Base-by-base conservation (phyloP, 2,329 filamentous ascomycete species). In the Colletotrichum gigasporum region DNA sequence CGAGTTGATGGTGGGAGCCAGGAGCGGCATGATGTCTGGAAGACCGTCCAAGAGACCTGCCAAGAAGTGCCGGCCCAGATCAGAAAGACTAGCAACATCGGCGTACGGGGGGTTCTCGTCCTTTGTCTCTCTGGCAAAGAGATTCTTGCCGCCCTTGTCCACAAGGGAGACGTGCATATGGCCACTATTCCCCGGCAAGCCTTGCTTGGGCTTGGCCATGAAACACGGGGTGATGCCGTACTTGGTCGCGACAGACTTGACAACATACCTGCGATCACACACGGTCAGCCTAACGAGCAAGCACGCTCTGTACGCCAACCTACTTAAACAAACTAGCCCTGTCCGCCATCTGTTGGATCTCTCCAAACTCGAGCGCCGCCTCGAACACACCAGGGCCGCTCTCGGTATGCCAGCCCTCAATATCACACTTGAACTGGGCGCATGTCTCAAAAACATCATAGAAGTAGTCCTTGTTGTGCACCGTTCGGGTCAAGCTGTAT, bases 391-490 rank as follows among this genome's bases (percentile, higher is more conserved):
- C 94, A 0, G 94, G 94, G 1, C 94, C 94, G 69, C 91, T 94
- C 80, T 97, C 94, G 8, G 94, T 97, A 80, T 97, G 94, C 94
- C 94, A 97, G 45, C 94, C 93, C 76, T 97, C 94, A 50, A 97
- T 91, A 67, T 91, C 86, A 73, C 93, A 96, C 39, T 85, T 82
- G 79, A 97, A 97, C 65, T 88, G 83, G 68, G 86, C 84, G 79
- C 93, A 96, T 0, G 90, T 87, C 68, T 96, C 88, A 77, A 93
- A 97, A 51, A 97, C 87, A 45, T 91, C 88, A 75, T 97, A 97
- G 80, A 92, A 97, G 80, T 95, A 97, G 41, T 96, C 92, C 78
- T 96, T 90, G 77, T 97, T 97, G 73, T 96, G 93, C 2, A 94
- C 87, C 0, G 94, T 92, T 20, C 94, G 85, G 9, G 92, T 97